Evolutionary conservation across 768 basidiomycete species (phyloP).

Genomic region (Leccinum longicurvipes): DNA sequence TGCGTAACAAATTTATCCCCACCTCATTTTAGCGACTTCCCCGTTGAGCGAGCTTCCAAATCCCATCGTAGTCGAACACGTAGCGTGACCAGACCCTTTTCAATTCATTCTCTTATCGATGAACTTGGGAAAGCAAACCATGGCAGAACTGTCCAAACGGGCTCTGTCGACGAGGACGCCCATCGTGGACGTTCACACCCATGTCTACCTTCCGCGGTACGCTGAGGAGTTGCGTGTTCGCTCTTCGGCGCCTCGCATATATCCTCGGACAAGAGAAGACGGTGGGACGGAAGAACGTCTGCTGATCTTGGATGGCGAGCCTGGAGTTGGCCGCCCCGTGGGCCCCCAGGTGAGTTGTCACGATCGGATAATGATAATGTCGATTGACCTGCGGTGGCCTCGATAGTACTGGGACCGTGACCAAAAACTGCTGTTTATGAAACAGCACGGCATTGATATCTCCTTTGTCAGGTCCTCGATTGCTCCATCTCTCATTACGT

Average conservation of each 20-base stretch:
- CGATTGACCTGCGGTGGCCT: constrained; percentile 9
- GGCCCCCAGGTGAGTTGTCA: constrained; percentile 58
- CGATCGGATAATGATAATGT: neutral
- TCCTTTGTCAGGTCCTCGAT: constrained; percentile 66
- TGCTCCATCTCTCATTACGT: constrained; percentile 1
- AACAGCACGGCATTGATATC: constrained; percentile 73
- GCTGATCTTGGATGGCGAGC: constrained; percentile 77
- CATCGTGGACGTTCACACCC: constrained; percentile 82
- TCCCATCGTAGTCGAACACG: constrained; percentile 5
- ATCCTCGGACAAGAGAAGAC: constrained; percentile 41
- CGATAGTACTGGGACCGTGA: constrained; percentile 69
- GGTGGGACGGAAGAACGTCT: constrained; percentile 62
- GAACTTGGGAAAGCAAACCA: constrained; percentile 22
- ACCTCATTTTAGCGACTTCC: constrained; percentile 10
- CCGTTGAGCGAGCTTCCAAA: constrained; percentile 11
- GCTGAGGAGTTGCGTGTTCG: constrained; percentile 65
- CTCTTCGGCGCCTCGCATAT: constrained; percentile 62
- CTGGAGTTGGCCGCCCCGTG: constrained; percentile 74
- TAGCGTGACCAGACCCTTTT: constrained; percentile 6
- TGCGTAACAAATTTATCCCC: constrained; percentile 17
- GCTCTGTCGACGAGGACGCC: constrained; percentile 28
- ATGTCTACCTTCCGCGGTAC: constrained; percentile 82
- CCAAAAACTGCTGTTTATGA: constrained; percentile 85
- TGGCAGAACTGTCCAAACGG: constrained; percentile 24
- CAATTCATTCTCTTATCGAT: constrained; percentile 24